Evolutionary conservation across 441 rosid genomes (phyloP), one percentile per base, ranked within the genome.

Genomic region (Francoa sonchifolia): DNA sequence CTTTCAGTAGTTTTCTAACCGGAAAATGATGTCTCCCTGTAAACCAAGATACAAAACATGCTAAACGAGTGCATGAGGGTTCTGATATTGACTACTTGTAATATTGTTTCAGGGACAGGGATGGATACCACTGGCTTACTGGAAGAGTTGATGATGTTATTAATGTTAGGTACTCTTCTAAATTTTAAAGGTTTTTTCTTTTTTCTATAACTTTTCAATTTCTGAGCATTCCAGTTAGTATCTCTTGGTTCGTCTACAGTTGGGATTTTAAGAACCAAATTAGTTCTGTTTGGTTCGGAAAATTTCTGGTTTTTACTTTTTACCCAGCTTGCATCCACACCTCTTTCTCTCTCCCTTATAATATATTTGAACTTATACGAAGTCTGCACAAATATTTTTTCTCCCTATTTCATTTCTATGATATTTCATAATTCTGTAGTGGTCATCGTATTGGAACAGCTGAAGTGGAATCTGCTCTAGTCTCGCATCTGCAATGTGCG

Each of bases 61-160:
- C 40, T 20, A 14, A 45, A 33, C 12, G 39, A 44, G 19, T 47
- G 15, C 33, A 12, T 34, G 22, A 16, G 10, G 26, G 25, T 9
- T 20, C 11, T 5, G n/a, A 5, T 8, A 28, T 30, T 28, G 45
- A 33, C 12, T 23, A 29, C 42, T 66, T 42, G 26, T 29, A 15
- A 55, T 45, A 41, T 34, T 65, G 42, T 65, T 54, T 39, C 78
- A 90, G 99, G 75, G 99, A 90, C 74, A 80, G 73, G 54, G 93
- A 90, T 73, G 99, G 99, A 41, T 90, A 86, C 66, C 74, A 74
- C 63, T 90, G 96, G 96, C 93, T 90, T 49, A 90, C 99, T 4
- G 99, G 96, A 43, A 76, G 98, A 65, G 98, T 90, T 53, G 98
- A 90, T 49, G 98, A 90, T 74, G 99, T 90, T 48, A 90, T 90